Conservation (phyloP, 1,284 basidiomycete species). For the Sutorius eximius region DNA sequence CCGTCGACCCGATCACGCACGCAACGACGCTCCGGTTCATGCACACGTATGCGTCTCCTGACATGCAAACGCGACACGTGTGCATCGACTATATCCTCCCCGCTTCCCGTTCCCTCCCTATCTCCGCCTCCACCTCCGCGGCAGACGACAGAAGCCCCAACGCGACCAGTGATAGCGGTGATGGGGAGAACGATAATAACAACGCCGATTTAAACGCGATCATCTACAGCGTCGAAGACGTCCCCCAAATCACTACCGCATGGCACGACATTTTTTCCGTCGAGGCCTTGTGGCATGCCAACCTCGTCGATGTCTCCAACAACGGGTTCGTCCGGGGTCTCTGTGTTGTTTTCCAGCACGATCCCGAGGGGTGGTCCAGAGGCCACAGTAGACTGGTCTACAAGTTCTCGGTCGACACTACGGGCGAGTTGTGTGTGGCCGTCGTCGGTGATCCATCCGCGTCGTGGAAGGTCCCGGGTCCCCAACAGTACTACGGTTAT, state of each 20-base stretch:
- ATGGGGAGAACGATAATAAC: background rate
- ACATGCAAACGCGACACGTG: constrained; percentile 3
- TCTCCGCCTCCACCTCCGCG: background rate
- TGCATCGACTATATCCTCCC: constrained; percentile 22
- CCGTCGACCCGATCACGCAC: constrained; percentile 7
- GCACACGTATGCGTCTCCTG: constrained; percentile 7
- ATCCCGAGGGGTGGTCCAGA: background rate
- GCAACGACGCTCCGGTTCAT: constrained; percentile 24
- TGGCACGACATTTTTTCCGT: constrained; percentile 16
- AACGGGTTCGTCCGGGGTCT: constrained; percentile 21
- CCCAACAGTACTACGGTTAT: background rate
- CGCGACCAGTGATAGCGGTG: too few relatives aligned
- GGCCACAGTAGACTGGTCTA: background rate
- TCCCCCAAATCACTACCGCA: constrained; percentile 13
- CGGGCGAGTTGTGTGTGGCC: constrained; percentile 11
- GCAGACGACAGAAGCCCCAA: background rate
- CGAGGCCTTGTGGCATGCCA: constrained; percentile 10
- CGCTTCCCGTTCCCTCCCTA: background rate
- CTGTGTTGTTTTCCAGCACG: constrained; percentile 4
- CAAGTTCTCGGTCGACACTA: constrained; percentile 24
- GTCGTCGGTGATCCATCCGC: constrained; percentile 14
- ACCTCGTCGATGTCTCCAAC: constrained; percentile 15
- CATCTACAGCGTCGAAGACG: constrained; percentile 1
- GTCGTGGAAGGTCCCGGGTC: constrained; percentile 3
- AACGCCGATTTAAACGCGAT: background rate